phyloP scores from a whole-genome alignment of 1,284 basidiomycete species.

The Abortiporus biennis region DNA sequence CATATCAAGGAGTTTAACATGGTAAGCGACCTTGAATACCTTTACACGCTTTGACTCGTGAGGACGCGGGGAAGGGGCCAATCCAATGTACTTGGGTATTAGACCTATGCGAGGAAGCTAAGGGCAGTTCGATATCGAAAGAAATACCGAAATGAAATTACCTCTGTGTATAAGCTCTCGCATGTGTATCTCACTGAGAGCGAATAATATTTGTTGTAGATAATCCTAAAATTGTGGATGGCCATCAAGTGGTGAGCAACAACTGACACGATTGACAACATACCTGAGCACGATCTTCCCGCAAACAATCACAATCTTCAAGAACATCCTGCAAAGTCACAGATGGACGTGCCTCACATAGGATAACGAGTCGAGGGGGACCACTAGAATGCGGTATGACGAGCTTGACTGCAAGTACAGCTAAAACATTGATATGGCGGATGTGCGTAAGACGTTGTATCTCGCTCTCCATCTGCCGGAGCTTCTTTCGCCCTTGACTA shows the following conservation, averaged over 20 bases:
- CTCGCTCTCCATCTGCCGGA: constrained; percentile 59
- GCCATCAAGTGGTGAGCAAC: background rate
- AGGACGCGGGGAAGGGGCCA: constrained; percentile 42
- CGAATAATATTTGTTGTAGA: constrained; percentile 60
- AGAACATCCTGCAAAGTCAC: constrained; percentile 63
- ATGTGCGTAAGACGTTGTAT: constrained; percentile 53
- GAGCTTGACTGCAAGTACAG: constrained; percentile 60
- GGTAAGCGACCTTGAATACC: constrained; percentile 56
- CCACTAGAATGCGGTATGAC: constrained; percentile 40
- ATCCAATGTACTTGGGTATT: constrained; percentile 48
- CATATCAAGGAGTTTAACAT: constrained; percentile 60
- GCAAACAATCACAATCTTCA: constrained; percentile 58
- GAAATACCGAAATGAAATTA: too few species aligned
- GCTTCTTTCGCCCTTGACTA: constrained; percentile 61
- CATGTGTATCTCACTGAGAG: constrained; percentile 57
- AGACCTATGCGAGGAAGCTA: too few species aligned
- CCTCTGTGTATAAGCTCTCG: constrained; percentile 60
- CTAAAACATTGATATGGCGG: constrained; percentile 55
- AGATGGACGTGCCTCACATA: constrained; percentile 59
- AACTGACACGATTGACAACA: constrained; percentile 13
- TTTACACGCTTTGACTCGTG: constrained; percentile 57
- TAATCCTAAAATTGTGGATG: constrained; percentile 68
- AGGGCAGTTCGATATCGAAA: too few species aligned
- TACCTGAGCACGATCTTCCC: constrained; percentile 63
- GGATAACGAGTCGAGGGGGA: constrained; percentile 50